A percentile compares a stretch with the other conserved stretches of the same genome.
Conservation (phyloP, 768 basidiomycete genomes). For the Arthromyces matolae region DNA sequence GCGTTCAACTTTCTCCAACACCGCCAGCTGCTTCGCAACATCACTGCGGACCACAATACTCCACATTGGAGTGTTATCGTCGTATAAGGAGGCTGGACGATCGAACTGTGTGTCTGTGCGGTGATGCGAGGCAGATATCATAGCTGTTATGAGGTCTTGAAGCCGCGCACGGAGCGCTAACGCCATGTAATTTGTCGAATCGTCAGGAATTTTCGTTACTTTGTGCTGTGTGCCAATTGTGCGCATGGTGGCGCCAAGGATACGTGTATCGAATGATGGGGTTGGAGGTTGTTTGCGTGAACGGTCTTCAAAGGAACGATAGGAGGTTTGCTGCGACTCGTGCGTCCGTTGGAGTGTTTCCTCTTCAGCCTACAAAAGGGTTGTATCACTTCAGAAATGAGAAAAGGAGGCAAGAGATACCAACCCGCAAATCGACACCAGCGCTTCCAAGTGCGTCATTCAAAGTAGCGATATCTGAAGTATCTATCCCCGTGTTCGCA, state of each 20-base stretch:
- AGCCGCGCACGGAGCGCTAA: constrained; percentile 75
- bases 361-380: constrained; percentile 68
- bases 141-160: constrained; percentile 61
- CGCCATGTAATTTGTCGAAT: constrained; percentile 73
- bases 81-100: constrained; percentile 60
- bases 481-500: constrained; percentile 44
- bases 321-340: constrained; percentile 57
- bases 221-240: constrained; percentile 65
- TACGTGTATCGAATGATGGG: constrained; percentile 65
- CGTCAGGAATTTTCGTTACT: constrained; percentile 62
- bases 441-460: constrained; percentile 86
- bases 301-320: constrained; percentile 73
- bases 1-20: constrained; percentile 73
- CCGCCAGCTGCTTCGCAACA: constrained; percentile 71
- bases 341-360: constrained; percentile 69
- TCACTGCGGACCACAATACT: constrained; percentile 72
- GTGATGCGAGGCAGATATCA: constrained; percentile 66
- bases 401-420: constrained; percentile 9
- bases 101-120: constrained; percentile 70
- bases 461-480: constrained; percentile 69
- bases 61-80: constrained; percentile 78
- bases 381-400: not conserved
- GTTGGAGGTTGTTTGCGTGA: constrained; percentile 69
- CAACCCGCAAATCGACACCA: constrained; percentile 79
- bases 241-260: constrained; percentile 66